Percentiles rank a stretch among this genome's conserved stretches.
phyloP scores from a whole-genome alignment of 352 stramenopile genomes.

The Thalassiosira ordinaria region DNA sequence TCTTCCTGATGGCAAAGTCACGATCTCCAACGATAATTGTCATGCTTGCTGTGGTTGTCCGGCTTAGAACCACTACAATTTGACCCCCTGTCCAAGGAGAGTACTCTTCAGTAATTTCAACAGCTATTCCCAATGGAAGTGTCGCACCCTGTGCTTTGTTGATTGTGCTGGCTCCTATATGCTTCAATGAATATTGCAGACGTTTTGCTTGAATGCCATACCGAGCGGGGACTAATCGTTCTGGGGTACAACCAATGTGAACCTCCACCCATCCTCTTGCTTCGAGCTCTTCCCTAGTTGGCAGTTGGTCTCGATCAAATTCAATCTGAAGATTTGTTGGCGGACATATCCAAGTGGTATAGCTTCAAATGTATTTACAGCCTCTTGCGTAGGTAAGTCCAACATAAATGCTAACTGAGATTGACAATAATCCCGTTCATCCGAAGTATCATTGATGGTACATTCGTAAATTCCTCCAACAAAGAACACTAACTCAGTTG shows the following conservation, averaged over 20 bases:
- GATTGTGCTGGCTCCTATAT: constrained; percentile 27
- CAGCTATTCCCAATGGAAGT: neutral
- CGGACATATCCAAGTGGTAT: constrained; percentile 14
- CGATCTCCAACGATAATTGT: constrained; percentile 22
- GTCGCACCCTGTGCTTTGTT: constrained; percentile 27
- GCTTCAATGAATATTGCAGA: constrained; percentile 24
- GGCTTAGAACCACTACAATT: constrained; percentile 16
- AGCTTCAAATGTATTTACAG: constrained; percentile 3
- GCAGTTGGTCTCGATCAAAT: constrained; percentile 6
- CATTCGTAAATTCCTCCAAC: constrained; percentile 18
- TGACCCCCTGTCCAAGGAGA: constrained; percentile 20
- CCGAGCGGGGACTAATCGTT: neutral
- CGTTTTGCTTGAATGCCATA: neutral
- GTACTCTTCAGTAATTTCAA: constrained; percentile 22
- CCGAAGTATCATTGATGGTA: constrained; percentile 6
- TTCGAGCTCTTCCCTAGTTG: neutral
- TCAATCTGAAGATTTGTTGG: constrained; percentile 9
- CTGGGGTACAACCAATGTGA: constrained; percentile 6
- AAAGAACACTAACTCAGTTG: constrained; percentile 16
- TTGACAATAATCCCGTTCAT: constrained; percentile 14
- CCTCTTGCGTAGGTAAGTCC: neutral
- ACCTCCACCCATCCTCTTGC: constrained; percentile 18
- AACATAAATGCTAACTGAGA: constrained; percentile 11
- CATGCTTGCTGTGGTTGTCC: neutral
- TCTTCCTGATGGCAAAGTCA: constrained; percentile 16